Conservation (phyloP, 2,329 filamentous ascomycete genomes). For the Xylariaceae sp. region DNA sequence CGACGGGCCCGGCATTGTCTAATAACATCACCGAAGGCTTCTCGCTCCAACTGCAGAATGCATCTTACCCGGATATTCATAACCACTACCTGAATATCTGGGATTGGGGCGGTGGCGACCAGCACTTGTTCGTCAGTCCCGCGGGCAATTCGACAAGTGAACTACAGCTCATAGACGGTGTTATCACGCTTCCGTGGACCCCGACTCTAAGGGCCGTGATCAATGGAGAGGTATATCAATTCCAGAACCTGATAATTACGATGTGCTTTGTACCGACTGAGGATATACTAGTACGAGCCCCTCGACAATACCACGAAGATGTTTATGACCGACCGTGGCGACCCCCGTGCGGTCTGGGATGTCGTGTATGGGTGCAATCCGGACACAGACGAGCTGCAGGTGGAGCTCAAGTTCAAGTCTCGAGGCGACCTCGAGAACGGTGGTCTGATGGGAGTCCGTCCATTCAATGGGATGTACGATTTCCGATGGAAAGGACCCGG, state of each 20-base stretch:
- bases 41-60: conserved; percentile 35
- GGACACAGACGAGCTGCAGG: conserved; percentile 37
- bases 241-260: background rate
- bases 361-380: conserved; percentile 40
- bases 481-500: conserved; percentile 41
- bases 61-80: conserved; percentile 33
- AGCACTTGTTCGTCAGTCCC: conserved; percentile 37
- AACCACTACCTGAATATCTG: conserved; percentile 36
- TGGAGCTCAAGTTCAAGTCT: conserved; percentile 33
- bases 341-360: conserved; percentile 39
- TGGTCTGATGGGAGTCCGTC: conserved; percentile 38
- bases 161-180: conserved; percentile 36
- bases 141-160: conserved; percentile 34
- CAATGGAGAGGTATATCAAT: conserved; percentile 39
- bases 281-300: conserved; percentile 32
- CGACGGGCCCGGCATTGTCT: conserved; percentile 23
- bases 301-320: conserved; percentile 45
- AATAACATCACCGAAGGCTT: conserved; percentile 34
- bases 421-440: conserved; percentile 28
- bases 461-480: conserved; percentile 36
- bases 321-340: conserved; percentile 43
- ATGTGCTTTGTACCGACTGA: background rate
- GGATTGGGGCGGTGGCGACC: conserved; percentile 37
- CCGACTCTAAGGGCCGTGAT: conserved; percentile 36
- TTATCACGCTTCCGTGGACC: conserved; percentile 32